Base-by-base conservation (phyloP, 73 alveolate species). In the Stentor roeselii region DNA sequence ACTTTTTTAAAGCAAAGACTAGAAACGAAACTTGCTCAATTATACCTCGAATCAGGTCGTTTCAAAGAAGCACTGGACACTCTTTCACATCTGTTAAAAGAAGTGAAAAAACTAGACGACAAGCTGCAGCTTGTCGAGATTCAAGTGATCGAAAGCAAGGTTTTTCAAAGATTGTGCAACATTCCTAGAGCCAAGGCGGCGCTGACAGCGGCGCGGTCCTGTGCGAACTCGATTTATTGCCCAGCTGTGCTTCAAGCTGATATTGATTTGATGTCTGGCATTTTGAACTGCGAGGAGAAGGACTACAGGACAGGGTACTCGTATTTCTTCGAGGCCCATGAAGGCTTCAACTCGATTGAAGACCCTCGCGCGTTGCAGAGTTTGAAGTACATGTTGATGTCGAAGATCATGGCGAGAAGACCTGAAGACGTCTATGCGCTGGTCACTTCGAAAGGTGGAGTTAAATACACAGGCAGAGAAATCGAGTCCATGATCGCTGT, bases 281-380 rank as follows among this genome's bases (percentile, higher is more conserved):
- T 94, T 27, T 87, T 94, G 38, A 91, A 94, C 31, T 92, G 96
- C 3, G 95, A 94, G 77, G 98, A 94, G 85, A 89, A 87, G 82
- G 98, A 94, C 86, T 94, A 89, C 84, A 90, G 85, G 59, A 92
- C 95, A 40, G 96, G 96, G 36, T 94, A 89, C 88, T 94, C 98
- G 31, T 94, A 94, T 76, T 94, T 94, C 90, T 94, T 85, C 86
- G 98, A 94, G 76, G 87, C 92, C 42, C 92, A 92, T 82, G 98
- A 94, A 75, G 98, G 93, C 21, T 92, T 75, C 75, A 84, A 77
- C 35, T 92, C 86, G 78, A 88, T 78, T 74, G 67, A 59, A 41
- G 96, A 93, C 21, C 88, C 91, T 34, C 82, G 84, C 27, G n/a
- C 14, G n/a, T 58, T 58, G 14, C 27, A 58, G 77, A 90, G 95